These are phyloP conservation scores for Paramarasmius palmivorus DNA, from an alignment of 1,284 basidiomycete species.

Conservation along the genomic window DNA sequence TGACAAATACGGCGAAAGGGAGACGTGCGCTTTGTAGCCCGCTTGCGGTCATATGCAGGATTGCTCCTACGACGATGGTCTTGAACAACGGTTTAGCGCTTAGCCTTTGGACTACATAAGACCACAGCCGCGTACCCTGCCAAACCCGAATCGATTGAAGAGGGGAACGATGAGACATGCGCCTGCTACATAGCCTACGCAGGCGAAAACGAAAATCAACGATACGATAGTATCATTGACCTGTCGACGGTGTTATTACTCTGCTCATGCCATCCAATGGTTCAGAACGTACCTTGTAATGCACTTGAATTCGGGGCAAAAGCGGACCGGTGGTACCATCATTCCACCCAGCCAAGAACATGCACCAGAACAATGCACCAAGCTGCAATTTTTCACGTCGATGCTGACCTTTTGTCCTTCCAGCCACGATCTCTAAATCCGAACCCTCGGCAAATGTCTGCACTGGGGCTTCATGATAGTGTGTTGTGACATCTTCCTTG, in stretches of 20 bases:
- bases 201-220: constrained; percentile 39
- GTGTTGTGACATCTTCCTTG: too few species aligned
- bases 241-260: constrained; percentile 18
- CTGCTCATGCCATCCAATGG: not conserved
- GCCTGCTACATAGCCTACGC: constrained; percentile 38
- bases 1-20: constrained; percentile 68
- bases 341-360: constrained; percentile 43
- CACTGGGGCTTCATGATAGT: too few species aligned
- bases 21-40: constrained; percentile 49
- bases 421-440: too few species aligned
- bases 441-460: too few species aligned
- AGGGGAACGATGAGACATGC: constrained; percentile 40
- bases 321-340: constrained; percentile 42
- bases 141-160: constrained; percentile 44
- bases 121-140: too few species aligned
- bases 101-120: too few species aligned
- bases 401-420: not conserved
- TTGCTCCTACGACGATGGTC: not conserved
- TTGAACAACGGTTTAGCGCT: too few species aligned
- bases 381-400: constrained; percentile 23
- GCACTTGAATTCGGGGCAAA: constrained; percentile 38
- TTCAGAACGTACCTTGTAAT: constrained; percentile 34
- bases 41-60: constrained; percentile 32
- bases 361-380: constrained; percentile 29
- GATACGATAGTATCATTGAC: constrained; percentile 43